phyloP scores from a whole-genome alignment of 768 basidiomycete species.

The Tulasnella calospora region DNA sequence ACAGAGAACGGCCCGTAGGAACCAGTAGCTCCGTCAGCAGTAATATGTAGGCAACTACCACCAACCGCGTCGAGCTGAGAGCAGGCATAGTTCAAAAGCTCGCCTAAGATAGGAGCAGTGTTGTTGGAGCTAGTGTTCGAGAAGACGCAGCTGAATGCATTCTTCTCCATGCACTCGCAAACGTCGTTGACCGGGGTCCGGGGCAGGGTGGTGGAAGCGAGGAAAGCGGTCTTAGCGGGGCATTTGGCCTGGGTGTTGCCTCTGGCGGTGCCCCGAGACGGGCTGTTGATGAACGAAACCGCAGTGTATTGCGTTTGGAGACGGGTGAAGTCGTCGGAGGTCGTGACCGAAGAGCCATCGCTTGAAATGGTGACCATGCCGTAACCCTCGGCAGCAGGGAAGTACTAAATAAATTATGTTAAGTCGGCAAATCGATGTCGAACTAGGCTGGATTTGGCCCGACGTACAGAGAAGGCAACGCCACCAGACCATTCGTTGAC shows the following conservation, averaged over 20 bases:
- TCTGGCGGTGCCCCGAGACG: constrained; percentile 54
- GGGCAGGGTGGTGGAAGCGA: constrained; percentile 66
- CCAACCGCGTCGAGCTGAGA: constrained; percentile 56
- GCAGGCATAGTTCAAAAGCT: constrained; percentile 64
- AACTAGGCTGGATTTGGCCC: neutral
- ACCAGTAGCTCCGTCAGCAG: constrained; percentile 66
- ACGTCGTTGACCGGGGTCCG: constrained; percentile 75
- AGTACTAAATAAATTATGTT: constrained; percentile 55
- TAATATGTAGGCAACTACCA: constrained; percentile 59
- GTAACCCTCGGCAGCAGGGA: constrained; percentile 74
- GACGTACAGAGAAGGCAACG: constrained; percentile 53
- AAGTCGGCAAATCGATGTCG: neutral
- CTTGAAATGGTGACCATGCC: constrained; percentile 77
- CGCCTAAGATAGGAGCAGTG: constrained; percentile 50
- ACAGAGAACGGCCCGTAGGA: constrained; percentile 68
- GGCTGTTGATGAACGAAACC: constrained; percentile 56
- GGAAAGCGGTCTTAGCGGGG: constrained; percentile 54
- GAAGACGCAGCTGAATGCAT: constrained; percentile 66
- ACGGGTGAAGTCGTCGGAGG: constrained; percentile 60
- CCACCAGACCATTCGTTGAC: constrained; percentile 82
- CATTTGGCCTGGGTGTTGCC: constrained; percentile 52
- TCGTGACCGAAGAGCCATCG: constrained; percentile 62
- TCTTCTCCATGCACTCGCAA: constrained; percentile 65
- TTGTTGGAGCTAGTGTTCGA: constrained; percentile 59
- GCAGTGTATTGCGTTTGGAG: constrained; percentile 58